These are phyloP conservation scores for Apiospora saccharicola DNA, from an alignment of 2,329 filamentous ascomycete genomes.

Conservation along the genomic window DNA sequence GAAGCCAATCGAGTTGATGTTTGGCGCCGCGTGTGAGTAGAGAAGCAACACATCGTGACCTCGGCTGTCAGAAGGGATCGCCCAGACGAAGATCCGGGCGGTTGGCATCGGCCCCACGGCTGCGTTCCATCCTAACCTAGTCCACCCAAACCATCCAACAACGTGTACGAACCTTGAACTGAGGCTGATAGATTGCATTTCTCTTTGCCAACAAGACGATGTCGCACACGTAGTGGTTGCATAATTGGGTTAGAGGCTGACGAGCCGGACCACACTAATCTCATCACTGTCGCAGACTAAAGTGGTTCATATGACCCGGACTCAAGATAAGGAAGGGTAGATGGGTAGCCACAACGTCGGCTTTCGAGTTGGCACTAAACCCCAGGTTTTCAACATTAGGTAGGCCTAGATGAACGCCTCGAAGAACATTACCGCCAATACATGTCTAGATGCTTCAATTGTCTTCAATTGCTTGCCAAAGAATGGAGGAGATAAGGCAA, in stretches of 20 bases:
- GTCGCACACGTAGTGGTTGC: constrained; percentile 16
- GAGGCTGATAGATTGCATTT: constrained; percentile 18
- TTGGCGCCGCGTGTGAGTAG: background rate
- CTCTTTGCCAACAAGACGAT: constrained; percentile 12
- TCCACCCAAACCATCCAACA: constrained; percentile 8
- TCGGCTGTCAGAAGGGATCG: constrained; percentile 11
- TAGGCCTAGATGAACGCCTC: background rate
- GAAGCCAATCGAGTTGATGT: constrained; percentile 1
- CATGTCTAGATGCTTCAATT: background rate
- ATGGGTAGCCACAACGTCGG: background rate
- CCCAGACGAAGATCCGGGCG: constrained; percentile 12
- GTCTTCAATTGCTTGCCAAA: background rate
- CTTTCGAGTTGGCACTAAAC: background rate
- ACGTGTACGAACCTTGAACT: constrained; percentile 13
- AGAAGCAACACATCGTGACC: constrained; percentile 14
- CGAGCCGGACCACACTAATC: constrained; percentile 14
- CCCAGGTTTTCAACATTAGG: background rate
- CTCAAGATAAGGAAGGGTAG: background rate
- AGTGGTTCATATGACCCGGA: constrained; percentile 12
- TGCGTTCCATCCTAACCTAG: constrained; percentile 4
- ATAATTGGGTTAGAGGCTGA: constrained; percentile 19
- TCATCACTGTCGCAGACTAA: background rate
- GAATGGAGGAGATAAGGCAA: background rate
- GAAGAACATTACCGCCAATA: background rate
- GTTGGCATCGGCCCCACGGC: constrained; percentile 20